A percentile compares a stretch with the other conserved stretches of the same genome.
Conservation (phyloP, 2,329 filamentous ascomycete species). For the Fusarium lateritium region DNA sequence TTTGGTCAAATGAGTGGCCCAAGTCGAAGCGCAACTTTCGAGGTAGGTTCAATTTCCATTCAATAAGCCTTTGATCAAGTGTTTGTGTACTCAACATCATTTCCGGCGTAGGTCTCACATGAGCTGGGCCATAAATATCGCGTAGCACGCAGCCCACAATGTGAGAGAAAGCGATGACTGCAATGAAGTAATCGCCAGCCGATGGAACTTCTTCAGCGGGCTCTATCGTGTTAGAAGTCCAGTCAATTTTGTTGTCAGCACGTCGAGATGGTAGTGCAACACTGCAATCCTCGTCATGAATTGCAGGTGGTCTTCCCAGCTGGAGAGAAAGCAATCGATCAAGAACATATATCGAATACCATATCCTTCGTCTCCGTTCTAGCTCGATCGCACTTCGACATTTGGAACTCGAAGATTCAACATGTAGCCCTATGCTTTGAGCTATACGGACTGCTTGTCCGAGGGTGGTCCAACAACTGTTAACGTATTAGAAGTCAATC, state of each 20-base stretch:
- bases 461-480: neutral
- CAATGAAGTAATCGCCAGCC: neutral
- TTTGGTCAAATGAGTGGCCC: neutral
- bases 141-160: neutral
- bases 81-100: neutral
- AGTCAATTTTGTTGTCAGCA: neutral
- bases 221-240: neutral
- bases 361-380: neutral
- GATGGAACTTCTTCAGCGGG: neutral
- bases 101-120: neutral
- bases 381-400: neutral
- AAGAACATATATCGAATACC: neutral
- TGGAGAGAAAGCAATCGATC: neutral
- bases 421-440: neutral
- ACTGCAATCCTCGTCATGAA: neutral
- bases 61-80: neutral
- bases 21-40: neutral
- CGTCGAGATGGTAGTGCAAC: neutral
- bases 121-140: neutral
- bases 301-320: neutral
- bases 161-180: neutral
- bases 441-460: neutral
- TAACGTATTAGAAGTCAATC: rapidly evolving
- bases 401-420: neutral
- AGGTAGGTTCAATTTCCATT: neutral